These are phyloP conservation scores for Carex myosuroides DNA, from an alignment of 176 grass and related monocot species.

Conservation along the genomic window DNA sequence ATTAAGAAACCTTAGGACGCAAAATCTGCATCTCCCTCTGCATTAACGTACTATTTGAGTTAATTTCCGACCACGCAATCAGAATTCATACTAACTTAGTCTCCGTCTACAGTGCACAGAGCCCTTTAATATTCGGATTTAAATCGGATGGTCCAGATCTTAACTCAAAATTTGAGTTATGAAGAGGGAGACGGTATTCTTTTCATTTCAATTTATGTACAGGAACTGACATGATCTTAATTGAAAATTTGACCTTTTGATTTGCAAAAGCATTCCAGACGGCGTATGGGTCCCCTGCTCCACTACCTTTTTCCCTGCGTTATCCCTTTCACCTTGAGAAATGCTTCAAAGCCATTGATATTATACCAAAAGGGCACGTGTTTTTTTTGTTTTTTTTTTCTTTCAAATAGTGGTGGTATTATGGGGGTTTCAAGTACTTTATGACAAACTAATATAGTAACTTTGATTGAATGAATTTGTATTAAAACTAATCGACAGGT, in stretches of 20 bases:
- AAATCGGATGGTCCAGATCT: too few species aligned
- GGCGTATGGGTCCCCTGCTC: constrained; percentile 7
- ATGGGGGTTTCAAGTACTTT: not conserved
- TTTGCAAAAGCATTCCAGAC: not conserved
- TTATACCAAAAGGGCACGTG: not conserved
- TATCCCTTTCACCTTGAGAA: not conserved
- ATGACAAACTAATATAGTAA: not conserved
- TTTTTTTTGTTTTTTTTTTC: not conserved
- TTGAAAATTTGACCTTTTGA: not conserved
- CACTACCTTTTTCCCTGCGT: not conserved
- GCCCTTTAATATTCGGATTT: too few species aligned
- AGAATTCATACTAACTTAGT: too few species aligned
- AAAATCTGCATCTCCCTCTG: too few species aligned
- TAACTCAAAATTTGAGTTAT: too few species aligned
- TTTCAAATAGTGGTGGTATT: not conserved
- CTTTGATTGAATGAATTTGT: not conserved
- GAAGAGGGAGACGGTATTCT: too few species aligned
- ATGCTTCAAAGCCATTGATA: not conserved
- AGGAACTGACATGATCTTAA: not conserved
- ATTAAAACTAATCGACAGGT: too few species aligned
- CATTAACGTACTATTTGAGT: too few species aligned
- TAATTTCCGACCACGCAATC: too few species aligned
- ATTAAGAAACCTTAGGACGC: too few species aligned
- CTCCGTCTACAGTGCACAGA: too few species aligned
- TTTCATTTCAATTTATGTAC: too few species aligned